Conservation (phyloP, 2,329 filamentous ascomycete genomes). For the Didymella pomorum region DNA sequence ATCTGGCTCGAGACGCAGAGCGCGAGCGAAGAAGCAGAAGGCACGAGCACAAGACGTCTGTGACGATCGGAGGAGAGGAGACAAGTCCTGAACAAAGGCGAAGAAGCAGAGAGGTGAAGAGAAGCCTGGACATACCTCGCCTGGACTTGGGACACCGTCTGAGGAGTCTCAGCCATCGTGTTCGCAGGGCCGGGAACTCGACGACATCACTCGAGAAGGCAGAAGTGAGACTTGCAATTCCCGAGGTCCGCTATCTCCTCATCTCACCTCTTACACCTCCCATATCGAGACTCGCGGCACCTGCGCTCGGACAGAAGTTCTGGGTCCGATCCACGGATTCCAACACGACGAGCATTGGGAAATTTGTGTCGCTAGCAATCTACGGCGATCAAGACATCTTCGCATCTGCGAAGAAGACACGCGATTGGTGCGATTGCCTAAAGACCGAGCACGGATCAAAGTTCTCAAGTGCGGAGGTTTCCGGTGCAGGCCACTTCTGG, state of each 20-base stretch:
- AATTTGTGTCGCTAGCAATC: constrained; percentile 66
- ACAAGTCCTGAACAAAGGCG: constrained; percentile 51
- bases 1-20: constrained; percentile 31
- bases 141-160: constrained; percentile 46
- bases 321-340: constrained; percentile 34
- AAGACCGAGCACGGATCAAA: constrained; percentile 35
- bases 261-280: constrained; percentile 59
- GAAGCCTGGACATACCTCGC: constrained; percentile 43
- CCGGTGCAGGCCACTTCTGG: constrained; percentile 63
- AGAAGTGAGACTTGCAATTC: constrained; percentile 20
- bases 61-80: constrained; percentile 59
- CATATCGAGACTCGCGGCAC: constrained; percentile 48
- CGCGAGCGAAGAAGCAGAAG: constrained; percentile 41
- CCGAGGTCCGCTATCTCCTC: constrained; percentile 52
- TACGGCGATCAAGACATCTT: constrained; percentile 82
- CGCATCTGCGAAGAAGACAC: constrained; percentile 69
- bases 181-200: constrained; percentile 22
- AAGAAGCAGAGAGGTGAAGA: constrained; percentile 52
- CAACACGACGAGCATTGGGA: constrained; percentile 31
- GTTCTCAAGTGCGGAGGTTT: constrained; percentile 56
- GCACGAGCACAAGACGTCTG: constrained; percentile 33
- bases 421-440: constrained; percentile 70
- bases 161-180: constrained; percentile 41
- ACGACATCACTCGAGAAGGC: constrained; percentile 18
- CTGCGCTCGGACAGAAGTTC: constrained; percentile 39